phyloP scores from a whole-genome alignment of 2,329 filamentous ascomycete genomes.

The Fusarium dimerum region DNA sequence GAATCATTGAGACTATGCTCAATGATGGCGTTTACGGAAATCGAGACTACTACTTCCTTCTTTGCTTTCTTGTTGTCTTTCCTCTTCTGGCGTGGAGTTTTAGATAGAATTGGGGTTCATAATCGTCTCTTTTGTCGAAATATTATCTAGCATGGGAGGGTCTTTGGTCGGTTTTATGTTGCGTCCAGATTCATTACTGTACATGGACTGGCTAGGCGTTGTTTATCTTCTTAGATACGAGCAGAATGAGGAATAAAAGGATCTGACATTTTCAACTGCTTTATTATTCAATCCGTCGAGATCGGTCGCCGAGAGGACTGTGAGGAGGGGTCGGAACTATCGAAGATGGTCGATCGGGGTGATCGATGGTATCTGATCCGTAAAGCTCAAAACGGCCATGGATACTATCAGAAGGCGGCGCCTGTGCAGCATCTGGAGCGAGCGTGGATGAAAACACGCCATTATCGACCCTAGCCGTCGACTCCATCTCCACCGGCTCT shows the following conservation, averaged over 20 bases:
- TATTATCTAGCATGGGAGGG: slow-evolving; percentile 9
- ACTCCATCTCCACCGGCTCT: slow-evolving; percentile 56
- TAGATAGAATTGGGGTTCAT: slow-evolving; percentile 18
- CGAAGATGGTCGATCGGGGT: slow-evolving; percentile 19
- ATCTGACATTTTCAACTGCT: slow-evolving; percentile 7
- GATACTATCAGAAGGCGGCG: slow-evolving; percentile 29
- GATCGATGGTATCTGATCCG: slow-evolving; percentile 34
- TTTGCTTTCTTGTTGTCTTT: slow-evolving; percentile 15
- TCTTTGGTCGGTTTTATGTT: slow-evolving; percentile 23
- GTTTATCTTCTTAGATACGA: background rate
- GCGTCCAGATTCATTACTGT: slow-evolving; percentile 8
- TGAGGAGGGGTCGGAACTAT: slow-evolving; percentile 28
- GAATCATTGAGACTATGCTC: background rate
- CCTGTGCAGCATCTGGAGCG: slow-evolving; percentile 19
- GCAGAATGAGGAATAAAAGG: slow-evolving; percentile 22
- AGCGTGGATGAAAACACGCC: slow-evolving; percentile 20
- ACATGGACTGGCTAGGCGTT: slow-evolving; percentile 32
- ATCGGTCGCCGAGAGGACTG: slow-evolving; percentile 15
- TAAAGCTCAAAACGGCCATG: slow-evolving; percentile 47
- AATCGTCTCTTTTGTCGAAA: slow-evolving; percentile 24
- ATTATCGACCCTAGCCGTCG: slow-evolving; percentile 23
- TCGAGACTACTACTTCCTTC: slow-evolving; percentile 5
- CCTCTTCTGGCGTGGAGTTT: slow-evolving; percentile 26
- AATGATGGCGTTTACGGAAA: slow-evolving; percentile 18
- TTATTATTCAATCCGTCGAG: slow-evolving; percentile 8